These are phyloP conservation scores for Ambrosiella xylebori DNA, from an alignment of 2,329 filamentous ascomycete genomes.

Conservation along the genomic window DNA sequence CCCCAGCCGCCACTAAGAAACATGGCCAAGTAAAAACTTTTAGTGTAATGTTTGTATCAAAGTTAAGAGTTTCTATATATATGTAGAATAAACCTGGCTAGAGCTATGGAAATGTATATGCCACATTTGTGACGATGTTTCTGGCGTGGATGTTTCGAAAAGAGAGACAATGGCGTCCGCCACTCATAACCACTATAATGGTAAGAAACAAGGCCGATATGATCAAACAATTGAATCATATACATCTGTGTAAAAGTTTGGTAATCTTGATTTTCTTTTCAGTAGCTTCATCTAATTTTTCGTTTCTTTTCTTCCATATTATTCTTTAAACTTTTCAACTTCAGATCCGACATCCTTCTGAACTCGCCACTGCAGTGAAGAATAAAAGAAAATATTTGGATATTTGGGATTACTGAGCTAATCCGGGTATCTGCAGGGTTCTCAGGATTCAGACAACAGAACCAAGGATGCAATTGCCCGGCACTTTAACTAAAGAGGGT, in stretches of 20 bases:
- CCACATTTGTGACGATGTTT: no score
- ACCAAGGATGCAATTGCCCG: not conserved
- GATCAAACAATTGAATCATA: not conserved
- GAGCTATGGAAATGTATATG: no score
- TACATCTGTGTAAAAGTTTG: no score
- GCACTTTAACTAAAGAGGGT: not conserved
- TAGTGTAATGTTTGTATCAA: no score
- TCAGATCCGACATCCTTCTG: no score
- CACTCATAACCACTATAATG: not conserved
- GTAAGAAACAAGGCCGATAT: not conserved
- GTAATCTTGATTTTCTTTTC: not conserved
- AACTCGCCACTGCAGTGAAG: no score
- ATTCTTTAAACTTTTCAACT: not conserved
- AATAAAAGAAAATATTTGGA: no score
- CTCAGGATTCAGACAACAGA: not conserved
- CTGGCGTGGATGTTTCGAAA: not conserved
- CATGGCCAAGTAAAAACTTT: no score
- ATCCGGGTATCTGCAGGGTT: not conserved
- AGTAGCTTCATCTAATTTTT: not conserved
- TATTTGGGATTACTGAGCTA: not conserved
- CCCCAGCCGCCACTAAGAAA: no score
- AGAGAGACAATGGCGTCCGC: not conserved
- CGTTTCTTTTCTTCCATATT: not conserved
- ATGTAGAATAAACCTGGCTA: no score
- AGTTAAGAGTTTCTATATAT: no score